Percentiles rank a stretch among this genome's conserved stretches.
These are phyloP conservation scores for Colletotrichum tofieldiae DNA, from an alignment of 2,329 filamentous ascomycete genomes.

Conservation along the genomic window DNA sequence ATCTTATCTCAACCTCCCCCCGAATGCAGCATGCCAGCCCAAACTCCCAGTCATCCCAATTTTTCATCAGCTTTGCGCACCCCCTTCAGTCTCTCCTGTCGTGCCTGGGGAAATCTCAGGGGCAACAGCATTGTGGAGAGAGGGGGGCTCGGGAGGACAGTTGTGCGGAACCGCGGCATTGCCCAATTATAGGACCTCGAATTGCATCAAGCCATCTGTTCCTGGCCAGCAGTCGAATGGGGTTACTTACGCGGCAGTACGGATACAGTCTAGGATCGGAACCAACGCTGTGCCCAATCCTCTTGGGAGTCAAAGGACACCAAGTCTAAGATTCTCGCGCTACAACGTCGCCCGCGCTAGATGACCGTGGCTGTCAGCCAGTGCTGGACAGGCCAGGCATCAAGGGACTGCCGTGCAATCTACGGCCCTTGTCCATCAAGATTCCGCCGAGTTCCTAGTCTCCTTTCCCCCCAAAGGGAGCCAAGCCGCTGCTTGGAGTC, in stretches of 20 bases:
- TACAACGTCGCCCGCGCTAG: slow-evolving; percentile 5
- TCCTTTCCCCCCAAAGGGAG: not conserved
- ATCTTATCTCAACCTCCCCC: slow-evolving; percentile 38
- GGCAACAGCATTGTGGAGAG: not conserved
- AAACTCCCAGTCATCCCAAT: slow-evolving; percentile 34
- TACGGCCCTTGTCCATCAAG: slow-evolving; percentile 18
- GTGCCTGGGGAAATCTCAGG: slow-evolving; percentile 1
- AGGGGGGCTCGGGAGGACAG: not conserved
- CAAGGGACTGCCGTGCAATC: slow-evolving; percentile 31
- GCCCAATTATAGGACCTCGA: slow-evolving; percentile 20
- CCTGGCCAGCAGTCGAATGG: slow-evolving; percentile 2
- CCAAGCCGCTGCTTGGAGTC: slow-evolving; percentile 31
- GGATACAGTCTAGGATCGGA: slow-evolving; percentile 8
- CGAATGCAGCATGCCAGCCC: slow-evolving; percentile 12
- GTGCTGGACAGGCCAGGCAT: not conserved
- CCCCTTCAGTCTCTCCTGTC: not conserved
- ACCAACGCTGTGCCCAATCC: slow-evolving; percentile 14
- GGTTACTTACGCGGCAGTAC: slow-evolving; percentile 12
- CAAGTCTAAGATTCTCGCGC: not conserved
- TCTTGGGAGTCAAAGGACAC: not conserved
- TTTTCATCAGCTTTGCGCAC: slow-evolving; percentile 18
- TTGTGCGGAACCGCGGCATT: not conserved
- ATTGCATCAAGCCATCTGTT: slow-evolving; percentile 12
- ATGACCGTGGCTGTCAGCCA: slow-evolving; percentile 9
- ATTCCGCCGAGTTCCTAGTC: slow-evolving; percentile 3